Evolutionary conservation across 345 rosid species (phyloP), one percentile per base, ranked within the genome.

Genomic region (Aquilaria sinensis): DNA sequence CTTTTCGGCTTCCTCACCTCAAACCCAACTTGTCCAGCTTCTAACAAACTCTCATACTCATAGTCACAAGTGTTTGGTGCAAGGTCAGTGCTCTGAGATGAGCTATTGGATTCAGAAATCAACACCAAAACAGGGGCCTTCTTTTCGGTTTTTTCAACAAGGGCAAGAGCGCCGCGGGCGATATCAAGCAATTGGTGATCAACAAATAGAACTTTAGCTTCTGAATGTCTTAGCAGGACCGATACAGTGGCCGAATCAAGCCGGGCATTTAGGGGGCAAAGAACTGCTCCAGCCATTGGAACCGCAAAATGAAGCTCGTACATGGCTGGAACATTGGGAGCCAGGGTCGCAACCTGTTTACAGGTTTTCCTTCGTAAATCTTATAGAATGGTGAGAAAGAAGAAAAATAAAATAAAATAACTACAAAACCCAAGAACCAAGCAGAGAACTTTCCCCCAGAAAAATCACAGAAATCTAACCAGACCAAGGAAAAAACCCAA

Each of bases 221-320:
- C 79, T 0, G 92, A 83, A 67, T 91, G 94, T 49, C 53, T 47
- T 9, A 91, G 73, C 29, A 88, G 75, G 16, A 75, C 56, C 0
- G 94, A 80, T 16, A 88, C 61, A 76, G 80, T 83, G 10, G 77
- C 62, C 0, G 92, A 62, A 37, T 91, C 94, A 2, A 62, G 76
- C 11, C 94, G 85, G 1, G 87, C 31, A 32, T 91, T 91, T 37
- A 91, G 93, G 0, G 94, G 63, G 53, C 96, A 91, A 31, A 88
- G 85, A 53, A 91, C 63, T 8, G 83, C 85, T 48, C 96, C 93
- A 2, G 85, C 83, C 93, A 88, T 90, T 31, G 93, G 97, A 45
- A 82, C 96, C 1, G 86, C 89, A 48, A 90, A 90, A 71, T 88
- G 96, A 56, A 88, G 86, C 81, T 91, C 97, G 31, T 78, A 78